Base-by-base conservation (phyloP, 495 filamentous ascomycete species). In the Podospora sp. region DNA sequence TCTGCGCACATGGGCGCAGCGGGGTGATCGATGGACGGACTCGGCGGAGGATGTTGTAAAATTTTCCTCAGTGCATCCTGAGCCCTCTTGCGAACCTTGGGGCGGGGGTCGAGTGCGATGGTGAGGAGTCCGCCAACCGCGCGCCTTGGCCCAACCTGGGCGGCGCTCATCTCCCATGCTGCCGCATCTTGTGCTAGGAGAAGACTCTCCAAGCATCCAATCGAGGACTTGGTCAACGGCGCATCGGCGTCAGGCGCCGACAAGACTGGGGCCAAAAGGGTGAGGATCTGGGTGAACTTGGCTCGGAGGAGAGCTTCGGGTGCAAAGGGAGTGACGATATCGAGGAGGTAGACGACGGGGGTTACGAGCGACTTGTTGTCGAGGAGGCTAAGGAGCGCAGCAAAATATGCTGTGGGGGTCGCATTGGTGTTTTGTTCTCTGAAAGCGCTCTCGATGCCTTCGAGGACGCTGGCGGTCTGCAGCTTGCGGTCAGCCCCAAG, bases 1-100 rank as follows among this genome's bases (percentile, higher is more conserved):
- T 96, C 92, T 20, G 94, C 96, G 79, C 95, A 97, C 90, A 97
- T 94, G 75, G 97, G 92, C 8, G 93, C 89, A 6, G 91, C 94
- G 0, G 95, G 94, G 74, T 99, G 95, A 70, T 98, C 94, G 51
- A 96, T 74, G 12, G 91, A 92, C 2, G 95, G 96, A 73, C 90
- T 96, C 18, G 94, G 92, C 0, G 95, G 95, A 22, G 92, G 89
- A 58, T 84, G 87, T 76, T 90, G 88, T 52, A 99, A 85, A 14
- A 98, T 88, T 68, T 91, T 91, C 40, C 87, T 86, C 69, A 99
- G 73, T 22, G 93, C 93, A 67, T 98, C 95, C 77, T 97, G 92
- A 21, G 94, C 93, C 72, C 94, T 83, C 86, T 96, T 98, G 66
- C 95, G 87, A 29, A 99, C 93, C 79, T 98, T 99, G 16, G 95